Evolutionary conservation across 257 asterid species (phyloP), one percentile per base, ranked within the genome.

Genomic region (Plantago elongata): DNA sequence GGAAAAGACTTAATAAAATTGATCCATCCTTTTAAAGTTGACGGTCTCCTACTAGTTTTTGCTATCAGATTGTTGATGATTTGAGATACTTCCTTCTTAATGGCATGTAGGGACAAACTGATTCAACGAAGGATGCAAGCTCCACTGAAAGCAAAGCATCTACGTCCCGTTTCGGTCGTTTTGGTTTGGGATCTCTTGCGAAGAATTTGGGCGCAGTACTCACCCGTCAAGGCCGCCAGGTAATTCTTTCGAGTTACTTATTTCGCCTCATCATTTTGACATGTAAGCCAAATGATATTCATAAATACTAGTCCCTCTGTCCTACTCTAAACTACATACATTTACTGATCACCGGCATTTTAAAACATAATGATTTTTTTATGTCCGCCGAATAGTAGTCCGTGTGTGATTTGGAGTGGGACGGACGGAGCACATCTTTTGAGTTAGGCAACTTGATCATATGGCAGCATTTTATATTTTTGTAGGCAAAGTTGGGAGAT

Each of bases 401-500:
- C 27, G 27, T 22, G 27, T 22, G 27, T 22, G 27, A 1, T 22
- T 22, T 22, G 27, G 27, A 22, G 27, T 22, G 27, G 27, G 27
- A 22, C 27, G 27, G 27, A 22, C 27, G 2, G 27, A 22, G 27
- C 27, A 22, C 27, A 22, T 22, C 27, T 54, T 12, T 9, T 11
- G 46, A 49, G 22, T 60, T 51, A 3, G 8, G 17, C 27, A 47
- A 49, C 59, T 61, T 61, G 58, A 49, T 63, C 40, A 49, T 56
- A 42, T 62, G 45, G 46, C 46, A 45, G 34, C 55, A 16, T 51
- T 50, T 64, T 17, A 68, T 2, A 51, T 12, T 56, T 46, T 29
- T 66, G 15, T 71, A 93, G 99, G 99, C 97, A 29, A 93, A 93
- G 79, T 79, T 93, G 84, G 99, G 99, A 38, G 95, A 86, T 4